Conservation (phyloP, 2,329 filamentous ascomycete genomes). For the Talaromyces sp. region DNA sequence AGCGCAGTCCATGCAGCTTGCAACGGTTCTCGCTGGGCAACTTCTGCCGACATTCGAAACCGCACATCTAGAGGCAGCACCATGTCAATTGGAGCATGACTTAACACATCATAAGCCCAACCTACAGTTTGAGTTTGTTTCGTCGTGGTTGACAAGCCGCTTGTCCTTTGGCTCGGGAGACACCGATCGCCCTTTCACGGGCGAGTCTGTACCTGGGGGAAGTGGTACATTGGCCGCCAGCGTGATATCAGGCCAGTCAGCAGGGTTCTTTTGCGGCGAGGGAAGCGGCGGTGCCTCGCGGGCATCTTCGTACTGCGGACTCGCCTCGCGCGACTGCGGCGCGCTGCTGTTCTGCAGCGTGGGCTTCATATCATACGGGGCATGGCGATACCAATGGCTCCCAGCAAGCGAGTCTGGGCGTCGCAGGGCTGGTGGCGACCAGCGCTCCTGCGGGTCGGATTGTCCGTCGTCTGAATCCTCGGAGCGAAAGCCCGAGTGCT, state of each 20-base stretch:
- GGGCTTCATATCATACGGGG: conserved; percentile 44
- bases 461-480: conserved; percentile 41
- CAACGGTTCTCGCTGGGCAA: conserved; percentile 81
- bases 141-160: not conserved
- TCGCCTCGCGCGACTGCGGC: conserved; percentile 51
- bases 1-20: conserved; percentile 65
- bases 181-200: conserved; percentile 51
- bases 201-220: conserved; percentile 49
- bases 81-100: not conserved
- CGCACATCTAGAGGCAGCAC: conserved; percentile 45
- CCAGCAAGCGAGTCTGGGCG: conserved; percentile 44
- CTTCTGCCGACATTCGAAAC: conserved; percentile 80
- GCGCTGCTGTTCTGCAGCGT: conserved; percentile 38
- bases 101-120: not conserved
- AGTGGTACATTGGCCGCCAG: conserved; percentile 55
- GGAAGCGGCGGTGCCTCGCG: conserved; percentile 35
- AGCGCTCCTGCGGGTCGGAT: conserved; percentile 43
- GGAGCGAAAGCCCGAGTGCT: conserved; percentile 61
- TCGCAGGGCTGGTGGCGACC: conserved; percentile 62
- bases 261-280: conserved; percentile 18
- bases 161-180: conserved; percentile 40
- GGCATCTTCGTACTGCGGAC: conserved; percentile 57
- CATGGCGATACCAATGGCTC: conserved; percentile 51
- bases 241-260: conserved; percentile 44
- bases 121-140: conserved; percentile 11